These are phyloP conservation scores for Whalleya microplaca DNA, from an alignment of 2,329 filamentous ascomycete genomes.

Conservation along the genomic window DNA sequence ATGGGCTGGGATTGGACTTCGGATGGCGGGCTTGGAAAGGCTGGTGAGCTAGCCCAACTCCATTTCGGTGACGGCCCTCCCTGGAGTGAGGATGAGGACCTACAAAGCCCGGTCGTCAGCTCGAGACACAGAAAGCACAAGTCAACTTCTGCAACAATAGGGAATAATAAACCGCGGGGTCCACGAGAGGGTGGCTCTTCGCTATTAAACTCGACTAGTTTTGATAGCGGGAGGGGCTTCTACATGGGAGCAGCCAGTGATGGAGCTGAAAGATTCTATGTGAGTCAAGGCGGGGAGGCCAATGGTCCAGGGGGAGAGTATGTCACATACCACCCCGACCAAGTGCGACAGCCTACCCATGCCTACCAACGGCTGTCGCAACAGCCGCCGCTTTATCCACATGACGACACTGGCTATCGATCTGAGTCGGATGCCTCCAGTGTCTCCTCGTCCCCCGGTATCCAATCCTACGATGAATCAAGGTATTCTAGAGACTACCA, in stretches of 20 bases:
- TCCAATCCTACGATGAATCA: constrained; percentile 68
- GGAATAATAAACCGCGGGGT: constrained; percentile 51
- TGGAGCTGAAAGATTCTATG: constrained; percentile 75
- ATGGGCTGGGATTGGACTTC: constrained; percentile 62
- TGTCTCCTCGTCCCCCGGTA: constrained; percentile 61
- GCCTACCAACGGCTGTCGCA: constrained; percentile 51
- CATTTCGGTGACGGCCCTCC: constrained; percentile 87
- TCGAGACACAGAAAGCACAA: constrained; percentile 87
- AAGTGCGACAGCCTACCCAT: constrained; percentile 60
- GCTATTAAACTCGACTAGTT: constrained; percentile 53
- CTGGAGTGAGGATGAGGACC: constrained; percentile 93
- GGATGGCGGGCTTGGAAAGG: constrained; percentile 58
- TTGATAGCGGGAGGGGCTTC: constrained; percentile 66
- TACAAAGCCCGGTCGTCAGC: constrained; percentile 87
- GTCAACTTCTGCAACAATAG: constrained; percentile 59
- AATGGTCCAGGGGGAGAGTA: constrained; percentile 80
- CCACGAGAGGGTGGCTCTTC: constrained; percentile 46
- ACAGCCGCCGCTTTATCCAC: constrained; percentile 49
- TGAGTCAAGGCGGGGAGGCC: constrained; percentile 69
- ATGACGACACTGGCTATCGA: constrained; percentile 53
- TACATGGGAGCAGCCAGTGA: constrained; percentile 70
- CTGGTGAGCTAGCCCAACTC: constrained; percentile 77
- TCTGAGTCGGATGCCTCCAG: constrained; percentile 63
- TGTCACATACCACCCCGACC: constrained; percentile 74
- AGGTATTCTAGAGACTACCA: constrained; percentile 91